Percentiles rank a stretch among this genome's conserved stretches.
phyloP scores from a whole-genome alignment of 106 monocot genomes.

The Hemerocallis citrina region DNA sequence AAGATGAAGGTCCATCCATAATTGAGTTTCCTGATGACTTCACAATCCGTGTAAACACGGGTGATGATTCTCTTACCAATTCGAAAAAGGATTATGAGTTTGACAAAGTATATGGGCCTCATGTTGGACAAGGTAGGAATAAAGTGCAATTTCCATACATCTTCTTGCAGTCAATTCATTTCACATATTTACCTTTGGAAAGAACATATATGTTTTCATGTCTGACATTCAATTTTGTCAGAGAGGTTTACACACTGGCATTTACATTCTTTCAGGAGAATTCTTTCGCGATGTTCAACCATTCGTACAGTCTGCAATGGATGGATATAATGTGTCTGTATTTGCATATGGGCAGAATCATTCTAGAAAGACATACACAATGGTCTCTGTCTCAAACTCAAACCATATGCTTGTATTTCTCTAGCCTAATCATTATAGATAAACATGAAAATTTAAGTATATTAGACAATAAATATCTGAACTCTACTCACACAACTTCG shows the following conservation, averaged over 20 bases:
- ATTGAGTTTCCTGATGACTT: conserved; percentile 93
- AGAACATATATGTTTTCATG: no score
- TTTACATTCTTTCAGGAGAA: conserved; percentile 51
- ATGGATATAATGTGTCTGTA: conserved; percentile 87
- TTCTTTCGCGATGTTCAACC: conserved; percentile 84
- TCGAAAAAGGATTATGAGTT: conserved; percentile 94
- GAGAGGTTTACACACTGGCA: neutral
- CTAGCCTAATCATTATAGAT: no score
- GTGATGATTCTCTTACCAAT: conserved; percentile 72
- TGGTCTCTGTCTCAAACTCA: conserved; percentile 56
- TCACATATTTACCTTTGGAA: neutral
- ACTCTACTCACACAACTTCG: no score
- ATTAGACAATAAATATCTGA: no score
- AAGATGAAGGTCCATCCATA: conserved; percentile 81
- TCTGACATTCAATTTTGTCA: neutral
- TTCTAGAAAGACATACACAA: conserved; percentile 92
- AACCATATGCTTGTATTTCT: no score
- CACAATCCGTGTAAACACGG: conserved; percentile 69
- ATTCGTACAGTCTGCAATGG: conserved; percentile 88
- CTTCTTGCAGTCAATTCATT: no score
- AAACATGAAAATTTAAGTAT: no score
- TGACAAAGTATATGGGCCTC: conserved; percentile 96
- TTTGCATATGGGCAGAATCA: conserved; percentile 89
- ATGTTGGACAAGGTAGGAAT: conserved; percentile 84
- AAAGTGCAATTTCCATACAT: no score